A percentile compares a stretch with the other conserved stretches of the same genome.
These are phyloP conservation scores for Coemansia sp. DNA, from an alignment of 192 early-diverging fungal genomes.

Conservation along the genomic window DNA sequence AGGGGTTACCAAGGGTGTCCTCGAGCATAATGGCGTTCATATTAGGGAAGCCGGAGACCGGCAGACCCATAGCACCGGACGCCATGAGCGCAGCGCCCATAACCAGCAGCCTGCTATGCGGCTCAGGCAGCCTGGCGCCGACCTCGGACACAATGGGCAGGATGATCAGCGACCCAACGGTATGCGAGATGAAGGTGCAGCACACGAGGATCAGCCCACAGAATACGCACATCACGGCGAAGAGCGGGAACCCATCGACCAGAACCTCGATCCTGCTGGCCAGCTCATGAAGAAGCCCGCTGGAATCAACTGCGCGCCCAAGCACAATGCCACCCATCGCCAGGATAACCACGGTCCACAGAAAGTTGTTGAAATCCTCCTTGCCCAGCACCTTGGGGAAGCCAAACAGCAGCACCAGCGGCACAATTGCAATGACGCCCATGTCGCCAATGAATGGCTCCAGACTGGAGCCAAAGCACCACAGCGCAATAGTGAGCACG, in stretches of 20 bases:
- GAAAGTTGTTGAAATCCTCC: conserved; percentile 95
- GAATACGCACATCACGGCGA: conserved; percentile 74
- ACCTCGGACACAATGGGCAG: conserved; percentile 90
- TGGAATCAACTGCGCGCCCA: conserved; percentile 87
- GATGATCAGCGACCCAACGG: conserved; percentile 94
- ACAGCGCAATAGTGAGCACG: conserved; percentile 77
- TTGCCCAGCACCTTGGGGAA: conserved; percentile 84
- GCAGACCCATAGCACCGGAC: conserved; percentile 87
- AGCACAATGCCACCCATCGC: conserved; percentile 97
- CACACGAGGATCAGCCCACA: conserved; percentile 77
- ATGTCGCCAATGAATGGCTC: conserved; percentile 87
- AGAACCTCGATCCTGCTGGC: conserved; percentile 66
- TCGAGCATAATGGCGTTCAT: conserved; percentile 96
- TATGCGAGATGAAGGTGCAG: conserved; percentile 93
- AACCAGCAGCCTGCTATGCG: conserved; percentile 76
- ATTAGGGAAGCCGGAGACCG: conserved; percentile 94
- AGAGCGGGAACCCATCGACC: conserved; percentile 69
- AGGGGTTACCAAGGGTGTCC: conserved; percentile 82
- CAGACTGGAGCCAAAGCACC: conserved; percentile 82
- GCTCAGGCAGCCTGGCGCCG: conserved; percentile 76
- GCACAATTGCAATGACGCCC: conserved; percentile 93
- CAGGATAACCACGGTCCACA: conserved; percentile 86
- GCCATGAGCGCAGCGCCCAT: conserved; percentile 84
- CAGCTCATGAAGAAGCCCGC: conserved; percentile 79
- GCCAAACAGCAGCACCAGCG: conserved; percentile 88